Evolutionary conservation across 2,329 filamentous ascomycete species (phyloP), one percentile per base, ranked within the genome.

Genomic region (Byssochlamys sp.): DNA sequence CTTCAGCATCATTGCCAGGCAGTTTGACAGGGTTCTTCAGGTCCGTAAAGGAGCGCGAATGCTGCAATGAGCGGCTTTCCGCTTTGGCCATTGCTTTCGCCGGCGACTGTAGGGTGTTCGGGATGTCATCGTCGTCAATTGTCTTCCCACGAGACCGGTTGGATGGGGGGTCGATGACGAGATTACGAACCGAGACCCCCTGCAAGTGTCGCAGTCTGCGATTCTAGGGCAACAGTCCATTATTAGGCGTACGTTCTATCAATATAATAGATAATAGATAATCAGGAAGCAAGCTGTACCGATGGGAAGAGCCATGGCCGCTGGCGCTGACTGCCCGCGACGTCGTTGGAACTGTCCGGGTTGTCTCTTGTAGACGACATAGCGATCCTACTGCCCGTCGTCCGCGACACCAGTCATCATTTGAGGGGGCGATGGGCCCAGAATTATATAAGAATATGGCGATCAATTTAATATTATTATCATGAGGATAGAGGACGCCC

Each of bases 151-250:
- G 79, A 39, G 70, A 62, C 59, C 80, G 76, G 66, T 76, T 76
- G 62, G 77, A 76, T 58, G 77, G 78, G 26, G 78, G 39, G n/a
- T 19, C 78, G 63, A 96, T 85, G 60, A 84, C 85, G 50, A 96
- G 79, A 72, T 96, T 96, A 58, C 92, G 89, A 55, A 96, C 77
- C 57, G 89, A 92, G 65, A 97, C 84, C 63, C 90, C 90, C 66
- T 89, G 86, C 3, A 96, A 81, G 77, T 96, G 91, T 56, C 92
- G 86, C 55, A 97, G 80, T 71, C 88, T 91, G 71, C 91, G 89
- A 72, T 96, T 96, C 80, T 94, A 65, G n/a, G 19, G 12, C 31
- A 26, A 31, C 2, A 56, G 26, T 45, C 39, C n/a, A 49, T 25
- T 28, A 59, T 65, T 51, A 68, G 68, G 31, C 57, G 53, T 59